A percentile compares a stretch with the other conserved stretches of the same genome.
Evolutionary conservation across 805 yeast genomes (phyloP).

Genomic region (Candida arabinofermentans): DNA sequence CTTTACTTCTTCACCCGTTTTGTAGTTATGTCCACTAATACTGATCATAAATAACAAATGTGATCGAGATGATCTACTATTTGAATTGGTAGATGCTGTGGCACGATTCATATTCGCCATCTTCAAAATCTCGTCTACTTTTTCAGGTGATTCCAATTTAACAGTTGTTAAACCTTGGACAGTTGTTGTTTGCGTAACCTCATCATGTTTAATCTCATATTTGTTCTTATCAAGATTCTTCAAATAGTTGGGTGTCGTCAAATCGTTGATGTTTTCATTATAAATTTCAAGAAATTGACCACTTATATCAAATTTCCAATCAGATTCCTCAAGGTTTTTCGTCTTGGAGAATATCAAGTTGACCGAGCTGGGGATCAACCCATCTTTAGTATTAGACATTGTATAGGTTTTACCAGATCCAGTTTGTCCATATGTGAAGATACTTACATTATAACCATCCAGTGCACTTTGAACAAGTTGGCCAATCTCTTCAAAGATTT

Average conservation of each 20-base stretch:
- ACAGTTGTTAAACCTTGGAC: constrained; percentile 57
- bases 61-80: constrained; percentile 85
- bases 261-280: constrained; percentile 75
- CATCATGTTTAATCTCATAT: constrained; percentile 73
- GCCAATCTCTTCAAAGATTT: constrained; percentile 78
- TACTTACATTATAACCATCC: constrained; percentile 89
- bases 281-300: constrained; percentile 89
- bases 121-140: not conserved
- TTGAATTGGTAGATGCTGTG: constrained; percentile 78
- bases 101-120: constrained; percentile 59
- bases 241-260: constrained; percentile 37
- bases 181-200: constrained; percentile 45
- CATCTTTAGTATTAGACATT: constrained; percentile 69
- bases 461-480: constrained; percentile 81
- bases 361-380: constrained; percentile 79
- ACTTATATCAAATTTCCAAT: constrained; percentile 58
- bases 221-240: constrained; percentile 29
- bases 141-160: not conserved
- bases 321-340: constrained; percentile 41
- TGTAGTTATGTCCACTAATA: constrained; percentile 49
- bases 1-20: constrained; percentile 42
- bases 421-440: constrained; percentile 96
- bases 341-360: constrained; percentile 62
- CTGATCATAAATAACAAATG: constrained; percentile 75
- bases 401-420: constrained; percentile 94